Percentiles rank a stretch among this genome's conserved stretches.
Conservation (phyloP, 768 basidiomycete genomes). For the Kwoniella botswanensis region DNA sequence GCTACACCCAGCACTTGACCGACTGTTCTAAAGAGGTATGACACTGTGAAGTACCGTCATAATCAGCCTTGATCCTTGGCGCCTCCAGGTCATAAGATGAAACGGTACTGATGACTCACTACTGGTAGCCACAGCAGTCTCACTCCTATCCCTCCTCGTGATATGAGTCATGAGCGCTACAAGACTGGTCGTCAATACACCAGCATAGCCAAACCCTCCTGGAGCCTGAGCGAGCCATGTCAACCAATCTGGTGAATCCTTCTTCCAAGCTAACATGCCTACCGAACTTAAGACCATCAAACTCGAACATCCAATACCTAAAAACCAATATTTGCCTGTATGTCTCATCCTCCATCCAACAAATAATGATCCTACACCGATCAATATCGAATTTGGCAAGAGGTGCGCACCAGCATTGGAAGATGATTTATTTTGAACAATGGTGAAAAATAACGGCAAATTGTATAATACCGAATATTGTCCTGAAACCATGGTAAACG, state of each 20-base stretch:
- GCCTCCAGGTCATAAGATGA: too few species aligned
- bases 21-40: conserved; percentile 89
- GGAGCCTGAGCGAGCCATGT: conserved; percentile 51
- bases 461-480: conserved; percentile 69
- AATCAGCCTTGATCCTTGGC: too few species aligned
- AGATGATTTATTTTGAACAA: conserved; percentile 72
- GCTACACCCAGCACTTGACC: conserved; percentile 96
- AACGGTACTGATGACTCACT: conserved; percentile 64
- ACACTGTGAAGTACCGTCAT: conserved; percentile 64
- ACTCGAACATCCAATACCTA: conserved; percentile 64
- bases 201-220: conserved; percentile 49
- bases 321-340: conserved; percentile 81
- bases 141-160: conserved; percentile 39
- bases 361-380: conserved; percentile 81
- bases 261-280: conserved; percentile 68
- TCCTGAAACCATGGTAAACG: conserved; percentile 63
- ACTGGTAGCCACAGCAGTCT: conserved; percentile 73
- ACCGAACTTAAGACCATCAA: conserved; percentile 71
- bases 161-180: conserved; percentile 55
- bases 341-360: conserved; percentile 73
- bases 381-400: conserved; percentile 82
- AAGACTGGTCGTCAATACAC: conserved; percentile 51
- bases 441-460: conserved; percentile 85
- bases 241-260: conserved; percentile 59
- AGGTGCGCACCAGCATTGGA: conserved; percentile 79